These are phyloP conservation scores for Gymnopus androsaceus DNA, from an alignment of 1,284 basidiomycete species.

Conservation along the genomic window DNA sequence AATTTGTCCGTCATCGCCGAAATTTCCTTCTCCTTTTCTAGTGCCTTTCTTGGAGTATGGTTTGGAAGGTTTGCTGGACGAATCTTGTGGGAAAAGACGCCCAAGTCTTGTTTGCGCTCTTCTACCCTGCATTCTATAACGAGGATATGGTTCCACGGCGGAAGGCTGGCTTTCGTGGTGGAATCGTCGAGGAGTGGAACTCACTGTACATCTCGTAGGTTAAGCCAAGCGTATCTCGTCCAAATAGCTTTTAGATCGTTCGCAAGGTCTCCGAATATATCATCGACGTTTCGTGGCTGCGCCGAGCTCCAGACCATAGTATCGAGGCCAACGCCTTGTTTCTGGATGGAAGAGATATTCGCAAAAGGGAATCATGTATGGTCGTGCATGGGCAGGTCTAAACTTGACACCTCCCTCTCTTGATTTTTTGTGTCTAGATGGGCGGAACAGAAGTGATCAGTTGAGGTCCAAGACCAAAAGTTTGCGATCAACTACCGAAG, in stretches of 20 bases:
- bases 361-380: slow-evolving; percentile 68
- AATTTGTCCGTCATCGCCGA: neutral
- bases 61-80: too few relatives aligned
- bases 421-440: slow-evolving; percentile 32
- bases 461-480: slow-evolving; percentile 83
- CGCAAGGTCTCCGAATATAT: slow-evolving; percentile 58
- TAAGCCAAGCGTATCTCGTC: slow-evolving; percentile 75
- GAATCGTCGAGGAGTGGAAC: slow-evolving; percentile 82
- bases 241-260: slow-evolving; percentile 62
- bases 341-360: slow-evolving; percentile 61
- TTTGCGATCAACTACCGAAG: slow-evolving; percentile 61
- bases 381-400: slow-evolving; percentile 56
- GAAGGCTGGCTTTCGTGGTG: slow-evolving; percentile 72
- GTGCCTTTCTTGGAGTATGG: slow-evolving; percentile 15
- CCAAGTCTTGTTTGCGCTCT: slow-evolving; percentile 45
- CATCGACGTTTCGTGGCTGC: slow-evolving; percentile 74
- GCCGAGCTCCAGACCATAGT: slow-evolving; percentile 89
- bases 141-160: slow-evolving; percentile 83
- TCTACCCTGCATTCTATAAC: slow-evolving; percentile 64
- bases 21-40: slow-evolving; percentile 12
- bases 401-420: neutral
- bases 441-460: slow-evolving; percentile 77
- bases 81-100: slow-evolving; percentile 13
- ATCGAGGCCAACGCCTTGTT: slow-evolving; percentile 66
- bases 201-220: slow-evolving; percentile 59